Evolutionary conservation across 2,329 filamentous ascomycete species (phyloP).

Genomic region (Colletotrichum simmondsii): DNA sequence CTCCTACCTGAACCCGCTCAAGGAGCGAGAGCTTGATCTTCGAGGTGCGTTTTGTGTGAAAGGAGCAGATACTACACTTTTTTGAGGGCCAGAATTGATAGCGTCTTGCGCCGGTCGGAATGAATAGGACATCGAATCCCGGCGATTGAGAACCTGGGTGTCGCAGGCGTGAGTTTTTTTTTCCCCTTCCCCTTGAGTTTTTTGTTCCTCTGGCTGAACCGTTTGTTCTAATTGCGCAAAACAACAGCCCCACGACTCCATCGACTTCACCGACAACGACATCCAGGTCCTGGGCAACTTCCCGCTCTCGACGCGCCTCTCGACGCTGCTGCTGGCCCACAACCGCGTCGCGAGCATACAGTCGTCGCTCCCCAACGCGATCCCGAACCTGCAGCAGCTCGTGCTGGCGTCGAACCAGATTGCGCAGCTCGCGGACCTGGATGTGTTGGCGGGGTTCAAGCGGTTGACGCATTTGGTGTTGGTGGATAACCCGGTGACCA

Average conservation of each 20-base stretch:
- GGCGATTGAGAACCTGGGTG: slow-evolving; percentile 96
- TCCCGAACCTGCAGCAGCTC: slow-evolving; percentile 85
- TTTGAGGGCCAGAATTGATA: slow-evolving; percentile 81
- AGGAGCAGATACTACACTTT: slow-evolving; percentile 97
- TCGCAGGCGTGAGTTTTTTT: slow-evolving; percentile 78
- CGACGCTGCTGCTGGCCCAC: slow-evolving; percentile 86
- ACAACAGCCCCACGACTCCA: slow-evolving; percentile 87
- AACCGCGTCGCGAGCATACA: slow-evolving; percentile 91
- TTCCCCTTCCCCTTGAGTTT: slow-evolving; percentile 39
- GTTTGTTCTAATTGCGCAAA: background rate
- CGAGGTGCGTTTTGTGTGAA: slow-evolving; percentile 89
- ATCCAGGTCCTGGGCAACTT: slow-evolving; percentile 92
- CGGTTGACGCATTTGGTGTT: slow-evolving; percentile 84
- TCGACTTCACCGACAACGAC: slow-evolving; percentile 99
- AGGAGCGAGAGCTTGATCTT: slow-evolving; percentile 98
- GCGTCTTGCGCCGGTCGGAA: slow-evolving; percentile 55
- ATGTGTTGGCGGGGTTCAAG: slow-evolving; percentile 76
- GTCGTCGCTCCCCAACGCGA: slow-evolving; percentile 74
- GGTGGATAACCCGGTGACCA: slow-evolving; percentile 88
- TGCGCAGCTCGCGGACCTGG: slow-evolving; percentile 85
- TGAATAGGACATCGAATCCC: slow-evolving; percentile 96
- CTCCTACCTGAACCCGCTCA: slow-evolving; percentile 98
- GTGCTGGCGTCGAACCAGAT: slow-evolving; percentile 87
- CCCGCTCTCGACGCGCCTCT: slow-evolving; percentile 87
- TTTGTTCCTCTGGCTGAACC: slow-evolving; percentile 21